Base-by-base conservation (phyloP, 305 asterid species). In the Coffea humblotiana region DNA sequence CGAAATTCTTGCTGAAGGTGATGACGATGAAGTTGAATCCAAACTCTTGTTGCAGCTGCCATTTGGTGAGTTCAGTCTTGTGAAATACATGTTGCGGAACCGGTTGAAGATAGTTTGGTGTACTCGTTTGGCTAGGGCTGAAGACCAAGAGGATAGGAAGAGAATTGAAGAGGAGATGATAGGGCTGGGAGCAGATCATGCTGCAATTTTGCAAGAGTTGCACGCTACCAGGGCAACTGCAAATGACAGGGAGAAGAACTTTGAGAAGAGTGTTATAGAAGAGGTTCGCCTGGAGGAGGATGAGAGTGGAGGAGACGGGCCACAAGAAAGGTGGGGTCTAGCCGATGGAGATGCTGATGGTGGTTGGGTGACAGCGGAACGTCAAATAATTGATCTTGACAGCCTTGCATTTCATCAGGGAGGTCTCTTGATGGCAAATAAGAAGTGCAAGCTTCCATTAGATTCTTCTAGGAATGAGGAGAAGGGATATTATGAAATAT, bases 161-260 rank as follows among this genome's bases (percentile, higher is more conserved):
- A 92, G 87, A 54, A 96, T 94, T 74, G 98, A 92, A 85, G 94
- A 96, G 78, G 97, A 94, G 85, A 96, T 96, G 99, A 84, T 85
- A 90, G 84, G 74, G 14, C 81, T 90, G 85, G 99, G 97, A 75
- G 88, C 88, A 1, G 89, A 88, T 78, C 94, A 91, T 84, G 82
- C 84, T 85, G 94, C 97, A 65, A 91, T 96, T 71, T 82, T 96
- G 87, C 94, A 90, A 83, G 98, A 96, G 87, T 84, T 96, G 91
- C 97, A 92, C 86, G 97, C 99, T 76, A 94, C 99, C 76, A 90
- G 97, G 85, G 98, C 93, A 8, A 88, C 95, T 85, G 94, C 94
- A 14, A 94, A 92, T 83, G 99, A 96, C 87, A 90, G 99, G 84
- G 97, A 94, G 80, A 96, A 87, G 87, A 90, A 78, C 78, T 81